Evolutionary conservation across 805 yeast genomes (phyloP).

Genomic region (Candida ascalaphidarum): DNA sequence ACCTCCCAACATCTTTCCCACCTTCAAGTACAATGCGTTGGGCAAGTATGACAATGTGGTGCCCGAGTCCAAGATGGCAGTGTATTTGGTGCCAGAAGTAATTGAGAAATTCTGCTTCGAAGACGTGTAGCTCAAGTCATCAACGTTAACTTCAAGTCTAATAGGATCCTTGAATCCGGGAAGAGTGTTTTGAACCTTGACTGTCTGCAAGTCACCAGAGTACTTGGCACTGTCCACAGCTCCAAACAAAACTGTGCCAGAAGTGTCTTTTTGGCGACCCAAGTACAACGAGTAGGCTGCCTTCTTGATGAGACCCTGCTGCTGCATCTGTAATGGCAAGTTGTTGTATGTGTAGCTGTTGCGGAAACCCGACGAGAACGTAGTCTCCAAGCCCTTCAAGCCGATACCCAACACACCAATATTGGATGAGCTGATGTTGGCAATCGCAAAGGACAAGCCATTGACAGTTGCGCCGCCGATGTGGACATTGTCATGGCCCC

Average conservation of each 20-base stretch:
- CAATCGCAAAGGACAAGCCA: conserved; percentile 65
- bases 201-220: conserved; percentile 25
- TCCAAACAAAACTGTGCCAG: conserved; percentile 10
- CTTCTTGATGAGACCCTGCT: conserved; percentile 7
- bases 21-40: conserved; percentile 15
- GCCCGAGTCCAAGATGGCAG: conserved; percentile 23
- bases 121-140: conserved; percentile 18
- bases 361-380: conserved; percentile 18
- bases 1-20: conserved; percentile 34
- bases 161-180: conserved; percentile 31
- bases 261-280: conserved; percentile 2
- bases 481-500: conserved; percentile 55
- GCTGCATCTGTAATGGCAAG: conserved; percentile 7
- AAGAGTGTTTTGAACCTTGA: conserved; percentile 44
- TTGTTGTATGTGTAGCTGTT: conserved; percentile 8
- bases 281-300: conserved; percentile 1
- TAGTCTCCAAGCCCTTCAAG: conserved; percentile 58
- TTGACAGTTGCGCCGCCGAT: conserved; percentile 42
- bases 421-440: conserved; percentile 52
- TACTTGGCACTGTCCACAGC: conserved; percentile 12
- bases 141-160: conserved; percentile 41
- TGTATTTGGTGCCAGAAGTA: conserved; percentile 8
- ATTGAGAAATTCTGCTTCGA: conserved; percentile 5
- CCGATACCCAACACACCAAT: conserved; percentile 75
- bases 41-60: conserved; percentile 38